Conservation (phyloP, 2,329 filamentous ascomycete species). For the Beauveria medogensis region DNA sequence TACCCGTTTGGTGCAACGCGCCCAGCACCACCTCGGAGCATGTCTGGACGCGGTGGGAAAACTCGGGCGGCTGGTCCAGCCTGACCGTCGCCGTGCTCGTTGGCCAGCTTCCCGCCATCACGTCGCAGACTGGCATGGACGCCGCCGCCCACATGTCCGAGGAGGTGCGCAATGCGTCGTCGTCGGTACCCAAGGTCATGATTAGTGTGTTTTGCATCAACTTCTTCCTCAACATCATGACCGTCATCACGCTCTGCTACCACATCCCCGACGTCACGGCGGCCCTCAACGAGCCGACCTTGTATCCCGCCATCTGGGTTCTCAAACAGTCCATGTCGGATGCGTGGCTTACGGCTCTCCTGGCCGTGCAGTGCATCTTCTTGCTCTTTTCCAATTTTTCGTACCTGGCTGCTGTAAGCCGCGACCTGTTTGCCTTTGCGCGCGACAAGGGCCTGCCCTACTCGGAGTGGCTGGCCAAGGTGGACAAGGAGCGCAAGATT, state of each 20-base stretch:
- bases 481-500: constrained; percentile 8
- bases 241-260: constrained; percentile 10
- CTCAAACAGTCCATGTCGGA: constrained; percentile 10
- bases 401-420: constrained; percentile 12
- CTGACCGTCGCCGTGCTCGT: constrained; percentile 12
- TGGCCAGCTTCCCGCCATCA: constrained; percentile 13
- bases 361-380: constrained; percentile 6
- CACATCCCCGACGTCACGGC: constrained; percentile 11
- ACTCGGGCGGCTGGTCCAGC: constrained; percentile 13
- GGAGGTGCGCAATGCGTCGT: constrained; percentile 14
- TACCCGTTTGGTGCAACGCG: constrained; percentile 14
- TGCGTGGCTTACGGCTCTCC: constrained; percentile 10
- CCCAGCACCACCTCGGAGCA: constrained; percentile 8
- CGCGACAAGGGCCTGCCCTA: constrained; percentile 10
- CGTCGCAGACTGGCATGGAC: constrained; percentile 11
- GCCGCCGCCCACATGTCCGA: constrained; percentile 13
- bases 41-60: constrained; percentile 14
- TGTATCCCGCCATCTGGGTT: constrained; percentile 11
- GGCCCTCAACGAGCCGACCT: constrained; percentile 9
- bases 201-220: constrained; percentile 3
- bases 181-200: constrained; percentile 12
- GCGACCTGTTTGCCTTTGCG: constrained; percentile 12
- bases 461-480: constrained; percentile 7
- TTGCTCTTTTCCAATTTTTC: constrained; percentile 12
- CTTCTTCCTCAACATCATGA: constrained; percentile 3